Evolutionary conservation across 805 yeast genomes (phyloP).

Genomic region (Schwanniomyces sp.): DNA sequence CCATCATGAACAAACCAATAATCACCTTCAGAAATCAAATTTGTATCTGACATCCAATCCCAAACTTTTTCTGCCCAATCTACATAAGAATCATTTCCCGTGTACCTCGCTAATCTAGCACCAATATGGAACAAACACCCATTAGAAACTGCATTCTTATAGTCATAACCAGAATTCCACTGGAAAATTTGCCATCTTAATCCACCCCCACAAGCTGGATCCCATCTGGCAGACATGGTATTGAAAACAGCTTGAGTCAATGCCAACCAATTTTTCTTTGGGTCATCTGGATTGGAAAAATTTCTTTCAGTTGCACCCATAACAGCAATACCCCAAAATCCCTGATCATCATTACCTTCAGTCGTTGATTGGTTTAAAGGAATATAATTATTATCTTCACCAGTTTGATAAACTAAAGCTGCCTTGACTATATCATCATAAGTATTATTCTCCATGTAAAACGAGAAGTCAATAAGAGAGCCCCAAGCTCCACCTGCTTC

Average conservation of each 20-base stretch:
- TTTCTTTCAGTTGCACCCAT: conserved; percentile 91
- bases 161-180: conserved; percentile 48
- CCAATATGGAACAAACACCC: conserved; percentile 46
- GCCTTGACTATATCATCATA: conserved; percentile 57
- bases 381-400: conserved; percentile 68
- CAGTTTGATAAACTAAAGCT: conserved; percentile 71
- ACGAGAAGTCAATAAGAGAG: conserved; percentile 75
- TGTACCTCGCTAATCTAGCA: conserved; percentile 44
- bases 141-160: conserved; percentile 45
- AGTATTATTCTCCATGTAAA: conserved; percentile 66
- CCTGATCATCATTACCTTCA: conserved; percentile 98
- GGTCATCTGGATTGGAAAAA: conserved; percentile 55
- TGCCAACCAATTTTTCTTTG: conserved; percentile 37
- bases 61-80: conserved; percentile 44
- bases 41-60: conserved; percentile 43
- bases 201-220: conserved; percentile 40
- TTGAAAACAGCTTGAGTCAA: conserved; percentile 44
- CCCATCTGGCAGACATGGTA: conserved; percentile 48
- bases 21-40: conserved; percentile 45
- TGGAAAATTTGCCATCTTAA: conserved; percentile 50
- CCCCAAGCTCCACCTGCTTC: conserved; percentile 98
- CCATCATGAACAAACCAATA: conserved; percentile 73
- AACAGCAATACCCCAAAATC: conserved; percentile 92
- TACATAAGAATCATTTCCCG: conserved; percentile 37
- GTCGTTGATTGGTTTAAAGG: conserved; percentile 87